These are phyloP conservation scores for Gremmenia infestans DNA, from an alignment of 2,329 filamentous ascomycete species.

Conservation along the genomic window DNA sequence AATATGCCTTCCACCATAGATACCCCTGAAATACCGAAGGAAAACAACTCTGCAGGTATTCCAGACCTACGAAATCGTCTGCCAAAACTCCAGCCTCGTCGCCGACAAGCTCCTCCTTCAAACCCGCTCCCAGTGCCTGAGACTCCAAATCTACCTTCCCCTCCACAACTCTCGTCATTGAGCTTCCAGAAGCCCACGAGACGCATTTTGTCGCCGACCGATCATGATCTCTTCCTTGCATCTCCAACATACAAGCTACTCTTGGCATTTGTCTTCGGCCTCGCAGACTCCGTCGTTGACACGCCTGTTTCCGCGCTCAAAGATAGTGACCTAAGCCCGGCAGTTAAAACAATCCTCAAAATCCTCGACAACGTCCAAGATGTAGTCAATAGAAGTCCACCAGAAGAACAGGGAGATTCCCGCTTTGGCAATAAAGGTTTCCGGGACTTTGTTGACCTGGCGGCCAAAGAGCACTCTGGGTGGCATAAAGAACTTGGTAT, in stretches of 20 bases:
- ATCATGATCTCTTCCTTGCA: conserved; percentile 75
- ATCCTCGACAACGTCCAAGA: conserved; percentile 67
- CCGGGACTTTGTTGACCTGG: conserved; percentile 70
- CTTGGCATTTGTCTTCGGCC: conserved; percentile 76
- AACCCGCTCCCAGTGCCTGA: conserved; percentile 63
- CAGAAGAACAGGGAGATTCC: conserved; percentile 80
- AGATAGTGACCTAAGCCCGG: conserved; percentile 50
- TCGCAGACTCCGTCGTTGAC: conserved; percentile 76
- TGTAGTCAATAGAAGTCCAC: conserved; percentile 65
- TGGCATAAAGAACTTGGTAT: conserved; percentile 65
- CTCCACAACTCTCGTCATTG: conserved; percentile 56
- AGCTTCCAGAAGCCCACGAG: conserved; percentile 64
- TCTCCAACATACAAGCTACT: conserved; percentile 75
- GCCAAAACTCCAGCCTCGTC: conserved; percentile 63
- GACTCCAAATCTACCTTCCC: conserved; percentile 68
- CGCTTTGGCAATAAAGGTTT: conserved; percentile 95
- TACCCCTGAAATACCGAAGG: conserved; percentile 3
- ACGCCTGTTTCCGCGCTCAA: conserved; percentile 60
- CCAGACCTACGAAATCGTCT: conserved; percentile 53
- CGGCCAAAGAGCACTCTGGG: conserved; percentile 42
- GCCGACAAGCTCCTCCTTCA: conserved; percentile 45
- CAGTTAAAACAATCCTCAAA: conserved; percentile 58
- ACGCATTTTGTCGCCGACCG: conserved; percentile 73
- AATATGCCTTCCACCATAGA: conserved; percentile 27
- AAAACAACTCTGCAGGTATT: conserved; percentile 25